These are phyloP conservation scores for Coix lacrymajobi DNA, from an alignment of 176 grass and related monocot species.

Conservation along the genomic window DNA sequence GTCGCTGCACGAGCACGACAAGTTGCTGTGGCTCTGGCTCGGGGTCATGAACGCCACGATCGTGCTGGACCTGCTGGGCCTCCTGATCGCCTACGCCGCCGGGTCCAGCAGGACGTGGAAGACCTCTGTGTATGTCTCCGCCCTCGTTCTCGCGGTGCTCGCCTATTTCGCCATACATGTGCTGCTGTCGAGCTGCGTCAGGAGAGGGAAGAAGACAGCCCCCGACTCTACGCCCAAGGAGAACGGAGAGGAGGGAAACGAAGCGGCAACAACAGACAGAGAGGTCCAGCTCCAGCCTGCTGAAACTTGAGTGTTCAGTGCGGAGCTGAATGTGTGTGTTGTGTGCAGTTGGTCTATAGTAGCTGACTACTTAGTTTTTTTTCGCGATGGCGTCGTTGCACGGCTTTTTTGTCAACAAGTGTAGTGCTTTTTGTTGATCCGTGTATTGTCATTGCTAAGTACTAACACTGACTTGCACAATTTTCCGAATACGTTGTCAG, in stretches of 20 bases:
- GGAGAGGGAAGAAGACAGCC: background rate
- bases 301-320: background rate
- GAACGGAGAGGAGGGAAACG: background rate
- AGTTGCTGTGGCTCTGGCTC: background rate
- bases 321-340: background rate
- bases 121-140: background rate
- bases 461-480: too few relatives aligned
- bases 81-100: background rate
- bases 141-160: background rate
- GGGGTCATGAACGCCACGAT: background rate
- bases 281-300: background rate
- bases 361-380: too few relatives aligned
- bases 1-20: background rate
- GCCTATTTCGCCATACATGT: background rate
- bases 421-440: too few relatives aligned
- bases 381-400: too few relatives aligned
- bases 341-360: background rate
- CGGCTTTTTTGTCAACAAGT: too few relatives aligned
- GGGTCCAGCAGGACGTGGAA: background rate
- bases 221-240: background rate
- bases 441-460: too few relatives aligned
- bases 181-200: background rate
- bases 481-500: too few relatives aligned
- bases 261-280: background rate
- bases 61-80: background rate